Conservation (phyloP, 169 alveolate genomes). For the Amoebophrya sp. region DNA sequence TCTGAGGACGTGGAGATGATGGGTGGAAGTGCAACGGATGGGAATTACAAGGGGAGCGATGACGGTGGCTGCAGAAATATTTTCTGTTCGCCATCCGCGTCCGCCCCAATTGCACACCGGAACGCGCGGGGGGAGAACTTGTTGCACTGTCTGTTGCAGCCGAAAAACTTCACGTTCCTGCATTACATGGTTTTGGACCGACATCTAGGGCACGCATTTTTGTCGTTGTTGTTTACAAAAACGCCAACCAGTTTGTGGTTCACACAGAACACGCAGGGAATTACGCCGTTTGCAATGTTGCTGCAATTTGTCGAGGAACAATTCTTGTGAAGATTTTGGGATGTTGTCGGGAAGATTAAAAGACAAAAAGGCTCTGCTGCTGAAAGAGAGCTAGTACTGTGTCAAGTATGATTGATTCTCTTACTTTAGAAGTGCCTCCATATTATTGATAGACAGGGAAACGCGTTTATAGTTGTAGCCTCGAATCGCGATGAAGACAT, state of each 20-base stretch:
- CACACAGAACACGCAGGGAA: not conserved
- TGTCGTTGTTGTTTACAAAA: not conserved
- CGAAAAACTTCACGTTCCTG: not conserved
- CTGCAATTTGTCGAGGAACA: not conserved
- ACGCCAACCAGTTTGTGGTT: not conserved
- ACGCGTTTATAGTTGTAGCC: too few species aligned
- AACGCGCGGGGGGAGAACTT: not conserved
- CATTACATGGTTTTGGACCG: not conserved
- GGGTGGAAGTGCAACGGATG: too few species aligned
- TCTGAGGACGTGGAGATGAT: too few species aligned
- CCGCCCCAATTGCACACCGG: too few species aligned
- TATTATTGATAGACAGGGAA: too few species aligned
- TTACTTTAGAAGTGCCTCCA: too few species aligned
- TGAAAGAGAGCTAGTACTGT: too few species aligned
- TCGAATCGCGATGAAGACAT: too few species aligned
- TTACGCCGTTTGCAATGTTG: not conserved
- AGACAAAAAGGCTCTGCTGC: not conserved
- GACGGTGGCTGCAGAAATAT: too few species aligned
- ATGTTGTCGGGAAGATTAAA: not conserved
- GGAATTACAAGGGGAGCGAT: too few species aligned
- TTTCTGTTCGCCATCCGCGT: too few species aligned
- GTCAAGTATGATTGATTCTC: too few species aligned
- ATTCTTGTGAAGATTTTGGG: not conserved
- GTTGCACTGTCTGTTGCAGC: not conserved
- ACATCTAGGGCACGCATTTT: not conserved